Base-by-base conservation (phyloP, 805 yeast species). In the Tetrapisispora pingtungensis region DNA sequence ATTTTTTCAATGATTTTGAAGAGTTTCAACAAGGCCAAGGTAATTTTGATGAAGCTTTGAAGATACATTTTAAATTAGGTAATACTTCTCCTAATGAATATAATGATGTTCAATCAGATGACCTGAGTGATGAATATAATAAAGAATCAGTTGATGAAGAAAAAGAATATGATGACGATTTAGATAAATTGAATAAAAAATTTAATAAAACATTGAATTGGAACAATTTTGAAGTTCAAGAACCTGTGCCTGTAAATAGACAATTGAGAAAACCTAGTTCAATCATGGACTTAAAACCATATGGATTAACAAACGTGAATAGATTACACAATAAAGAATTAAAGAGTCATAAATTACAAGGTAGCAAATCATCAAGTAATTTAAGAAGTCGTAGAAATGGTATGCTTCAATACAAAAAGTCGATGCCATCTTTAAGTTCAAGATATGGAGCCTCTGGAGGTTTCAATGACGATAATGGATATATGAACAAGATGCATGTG, bases 221-320 rank as follows among this genome's bases (percentile, higher is more conserved):
- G 43, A 34, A 27, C 14, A 26, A 17, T 5, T 28, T 10, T 26
- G 33, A 17, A 10, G 13, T 12, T n/a, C 7, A 10, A 20, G 18
- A 15, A 17, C 10, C 15, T 24, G 12, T 28, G 4, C 20, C 20
- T n/a, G n/a, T 40, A 12, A 19, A 33, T 18, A 45, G 20, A 26
- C 32, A 41, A 7, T 36, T 62, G 12, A 54, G 55, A 38, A 64
- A 62, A 36, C 65, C 62, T 2, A 54, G 56, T 33, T 62, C 66
- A 0, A 61, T 62, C 65, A 46, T 57, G 52, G 57, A 61, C 22
- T 44, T 62, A 33, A 55, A 60, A 35, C 34, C 52, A 24, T 41
- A 39, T 17, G 17, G 8, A 32, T 37, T 37, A 14, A 37, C 40
- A 10, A 37, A n/a, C 7, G 7, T 19, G 8, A 15, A 37, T 17